Percentiles rank a stretch among this genome's conserved stretches.
Conservation (phyloP, 805 yeast species). For the Cyberlindnera petersonii region DNA sequence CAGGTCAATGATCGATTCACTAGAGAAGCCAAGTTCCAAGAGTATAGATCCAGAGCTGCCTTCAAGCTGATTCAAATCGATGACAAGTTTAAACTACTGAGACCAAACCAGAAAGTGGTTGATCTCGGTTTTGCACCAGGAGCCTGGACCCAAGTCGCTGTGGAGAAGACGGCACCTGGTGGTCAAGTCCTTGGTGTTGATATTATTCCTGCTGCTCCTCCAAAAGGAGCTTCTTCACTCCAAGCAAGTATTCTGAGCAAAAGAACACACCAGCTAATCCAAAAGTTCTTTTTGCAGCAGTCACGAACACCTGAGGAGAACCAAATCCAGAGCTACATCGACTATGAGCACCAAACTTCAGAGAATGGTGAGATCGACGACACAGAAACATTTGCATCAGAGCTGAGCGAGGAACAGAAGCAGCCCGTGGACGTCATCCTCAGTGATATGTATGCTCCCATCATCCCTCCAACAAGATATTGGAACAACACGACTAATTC, state of each 20-base stretch:
- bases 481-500: slow-evolving; percentile 68
- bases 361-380: slow-evolving; percentile 9
- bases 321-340: slow-evolving; percentile 29
- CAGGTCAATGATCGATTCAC: slow-evolving; percentile 64
- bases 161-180: slow-evolving; percentile 42
- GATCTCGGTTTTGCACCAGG: slow-evolving; percentile 95
- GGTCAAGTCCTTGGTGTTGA: slow-evolving; percentile 79
- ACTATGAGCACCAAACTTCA: slow-evolving; percentile 24
- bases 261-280: slow-evolving; percentile 54
- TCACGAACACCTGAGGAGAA: slow-evolving; percentile 10
- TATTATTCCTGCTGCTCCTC: slow-evolving; percentile 73
- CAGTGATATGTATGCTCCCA: slow-evolving; percentile 81
- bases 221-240: slow-evolving; percentile 69
- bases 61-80: slow-evolving; percentile 79
- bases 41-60: slow-evolving; percentile 84
- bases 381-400: slow-evolving; percentile 9
- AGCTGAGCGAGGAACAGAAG: slow-evolving; percentile 6
- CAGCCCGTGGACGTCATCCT: slow-evolving; percentile 60
- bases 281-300: slow-evolving; percentile 40
- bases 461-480: slow-evolving; percentile 47
- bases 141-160: slow-evolving; percentile 88
- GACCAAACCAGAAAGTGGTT: slow-evolving; percentile 55
- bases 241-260: slow-evolving; percentile 85
- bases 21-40: slow-evolving; percentile 57
- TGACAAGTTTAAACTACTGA: slow-evolving; percentile 55